Conservation (phyloP, 148 eudicot genomes). For the Chenopodium suecicum region DNA sequence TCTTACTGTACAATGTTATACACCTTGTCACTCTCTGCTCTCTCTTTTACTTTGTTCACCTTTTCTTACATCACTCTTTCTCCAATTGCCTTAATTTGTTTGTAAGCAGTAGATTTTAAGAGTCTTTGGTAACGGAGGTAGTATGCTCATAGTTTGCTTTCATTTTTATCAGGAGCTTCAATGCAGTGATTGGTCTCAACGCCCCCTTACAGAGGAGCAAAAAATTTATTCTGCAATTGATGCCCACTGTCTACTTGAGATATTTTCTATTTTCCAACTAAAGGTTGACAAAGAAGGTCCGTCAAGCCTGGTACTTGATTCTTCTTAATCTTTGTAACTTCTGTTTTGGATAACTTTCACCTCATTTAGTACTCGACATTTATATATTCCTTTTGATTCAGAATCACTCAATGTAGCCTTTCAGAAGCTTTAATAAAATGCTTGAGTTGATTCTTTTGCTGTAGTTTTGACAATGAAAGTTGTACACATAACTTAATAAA, state of each 20-base stretch:
- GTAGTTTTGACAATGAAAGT: background rate
- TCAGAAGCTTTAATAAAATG: background rate
- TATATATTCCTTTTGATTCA: background rate
- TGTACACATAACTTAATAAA: background rate
- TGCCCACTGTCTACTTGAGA: constrained; percentile 81
- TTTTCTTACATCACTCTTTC: too few species aligned
- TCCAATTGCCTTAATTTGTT: too few species aligned
- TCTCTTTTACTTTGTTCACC: too few species aligned
- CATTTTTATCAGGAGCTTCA: constrained; percentile 73
- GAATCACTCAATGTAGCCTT: background rate
- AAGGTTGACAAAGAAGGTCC: constrained; percentile 69
- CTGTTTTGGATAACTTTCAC: constrained; percentile 4
- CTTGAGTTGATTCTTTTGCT: background rate
- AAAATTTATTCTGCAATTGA: constrained; percentile 85
- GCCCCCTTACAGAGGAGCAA: constrained; percentile 92
- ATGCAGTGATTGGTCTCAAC: constrained; percentile 98
- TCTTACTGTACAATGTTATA: too few species aligned
- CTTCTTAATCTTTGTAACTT: constrained; percentile 13
- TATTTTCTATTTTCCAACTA: constrained; percentile 63
- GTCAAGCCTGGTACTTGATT: constrained; percentile 27
- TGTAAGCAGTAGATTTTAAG: too few species aligned
- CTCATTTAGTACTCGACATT: constrained; percentile 2
- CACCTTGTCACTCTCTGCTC: too few species aligned
- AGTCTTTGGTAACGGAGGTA: too few species aligned
- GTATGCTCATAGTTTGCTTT: background rate